phyloP scores from a whole-genome alignment of 257 asterid species.

The Catharanthus roseus region DNA sequence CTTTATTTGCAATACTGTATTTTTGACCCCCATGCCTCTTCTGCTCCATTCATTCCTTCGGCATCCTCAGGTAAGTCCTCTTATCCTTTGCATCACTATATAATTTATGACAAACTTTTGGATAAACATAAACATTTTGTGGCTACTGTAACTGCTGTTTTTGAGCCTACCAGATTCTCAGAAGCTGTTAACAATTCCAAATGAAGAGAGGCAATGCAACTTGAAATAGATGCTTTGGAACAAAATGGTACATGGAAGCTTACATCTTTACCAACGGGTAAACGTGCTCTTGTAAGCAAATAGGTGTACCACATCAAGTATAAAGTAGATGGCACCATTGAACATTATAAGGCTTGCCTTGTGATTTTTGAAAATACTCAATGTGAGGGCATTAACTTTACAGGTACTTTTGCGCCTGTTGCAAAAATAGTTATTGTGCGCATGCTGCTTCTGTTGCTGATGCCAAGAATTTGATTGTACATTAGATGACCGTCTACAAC shows the following conservation, averaged over 20 bases:
- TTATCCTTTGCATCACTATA: neutral
- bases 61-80: neutral
- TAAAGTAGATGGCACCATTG: too few relatives aligned
- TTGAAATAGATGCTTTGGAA: too few relatives aligned
- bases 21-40: too few relatives aligned
- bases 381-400: too few relatives aligned
- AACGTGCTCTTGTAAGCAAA: neutral
- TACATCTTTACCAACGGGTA: neutral
- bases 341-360: too few relatives aligned
- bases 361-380: too few relatives aligned
- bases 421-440: neutral
- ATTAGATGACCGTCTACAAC: neutral
- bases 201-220: neutral
- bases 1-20: too few relatives aligned
- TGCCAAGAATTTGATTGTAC: neutral
- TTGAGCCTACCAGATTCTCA: neutral
- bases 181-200: neutral
- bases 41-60: neutral
- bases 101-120: neutral
- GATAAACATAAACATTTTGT: neutral
- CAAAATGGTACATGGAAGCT: neutral
- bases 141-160: neutral
- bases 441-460: neutral
- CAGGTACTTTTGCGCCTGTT: neutral
- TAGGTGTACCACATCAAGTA: constrained; percentile 1